Evolutionary conservation across 1,284 basidiomycete species (phyloP), one percentile per base, ranked within the genome.

Genomic region (Malassezia slooffiae): DNA sequence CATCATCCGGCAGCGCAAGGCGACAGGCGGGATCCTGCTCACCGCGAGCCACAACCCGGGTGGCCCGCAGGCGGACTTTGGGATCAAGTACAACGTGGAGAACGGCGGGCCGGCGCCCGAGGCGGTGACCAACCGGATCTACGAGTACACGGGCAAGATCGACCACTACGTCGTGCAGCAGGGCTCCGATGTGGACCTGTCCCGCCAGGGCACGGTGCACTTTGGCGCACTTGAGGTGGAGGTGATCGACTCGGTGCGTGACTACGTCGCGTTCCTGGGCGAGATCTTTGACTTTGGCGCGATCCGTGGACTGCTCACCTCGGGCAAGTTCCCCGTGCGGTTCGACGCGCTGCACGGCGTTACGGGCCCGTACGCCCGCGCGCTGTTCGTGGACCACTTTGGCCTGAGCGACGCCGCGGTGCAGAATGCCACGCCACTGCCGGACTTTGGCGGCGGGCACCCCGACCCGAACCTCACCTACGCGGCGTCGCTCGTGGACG

Each of bases 41-140:
- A 97, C 91, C n/a, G 91, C 91, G 20, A 85, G 81, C 54, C 91
- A 97, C 77, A 97, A 97, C 74, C 90, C 91, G 9, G 91, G 91
- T 52, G 91, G 91, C 33, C 91, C 93, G 21, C 79, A 96, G 62
- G 85, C 85, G 63, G 91, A 97, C 73, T 97, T 97, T 71, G 91
- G 91, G 50, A 95, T 97, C 79, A 97, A 97, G 75, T 96, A 93
- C 76, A 97, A 97, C 74, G 82, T 89, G 46, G 81, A 82, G 34
- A 97, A 97, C 64, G 91, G 91, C 54, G 93, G 91, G 0, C 91
- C 91, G 20, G 91, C 91, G 8, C 89, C 91, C 2, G 91, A 97
- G 74, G 79, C 75, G 55, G 83, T 97, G 46, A 97, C 91, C 16
- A 77, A 97, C 75, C 82, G 81, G 73, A 96, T 97, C 60, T 93